phyloP scores from a whole-genome alignment of 139 green algal genomes.

The Eudorina sp. region DNA sequence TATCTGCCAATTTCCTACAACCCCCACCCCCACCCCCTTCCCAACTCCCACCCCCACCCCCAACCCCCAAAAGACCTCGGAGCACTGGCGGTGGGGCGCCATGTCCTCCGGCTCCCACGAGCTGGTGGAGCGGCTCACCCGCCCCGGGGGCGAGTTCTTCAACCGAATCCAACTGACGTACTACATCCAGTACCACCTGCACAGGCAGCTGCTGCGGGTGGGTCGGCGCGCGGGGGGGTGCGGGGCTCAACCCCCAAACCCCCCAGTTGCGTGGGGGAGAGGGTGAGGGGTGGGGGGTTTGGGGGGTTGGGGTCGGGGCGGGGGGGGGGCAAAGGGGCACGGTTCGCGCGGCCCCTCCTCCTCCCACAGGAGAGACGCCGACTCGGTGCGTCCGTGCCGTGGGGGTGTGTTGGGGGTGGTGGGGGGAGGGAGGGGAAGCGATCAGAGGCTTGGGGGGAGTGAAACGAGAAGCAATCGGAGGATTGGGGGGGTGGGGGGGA shows the following conservation, averaged over 20 bases:
- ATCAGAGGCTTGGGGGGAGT: no score
- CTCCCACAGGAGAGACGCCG: no score
- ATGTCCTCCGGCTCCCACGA: slow-evolving; percentile 65
- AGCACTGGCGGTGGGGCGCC: slow-evolving; percentile 94
- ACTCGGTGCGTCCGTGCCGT: no score
- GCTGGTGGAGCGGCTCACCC: slow-evolving; percentile 72
- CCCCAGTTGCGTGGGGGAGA: neutral
- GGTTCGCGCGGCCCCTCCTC: no score
- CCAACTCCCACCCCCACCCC: neutral
- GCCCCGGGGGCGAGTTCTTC: slow-evolving; percentile 50
- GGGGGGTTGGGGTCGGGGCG: no score
- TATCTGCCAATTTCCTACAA: no score
- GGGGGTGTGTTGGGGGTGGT: no score
- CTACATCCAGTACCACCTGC: slow-evolving; percentile 94
- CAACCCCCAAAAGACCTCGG: slow-evolving; percentile 63
- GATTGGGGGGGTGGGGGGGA: no score
- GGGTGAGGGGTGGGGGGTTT: neutral
- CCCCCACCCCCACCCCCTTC: neutral
- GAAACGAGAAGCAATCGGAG: no score
- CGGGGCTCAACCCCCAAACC: no score
- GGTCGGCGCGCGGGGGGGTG: neutral
- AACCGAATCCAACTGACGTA: slow-evolving; percentile 71
- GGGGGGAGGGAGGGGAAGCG: no score
- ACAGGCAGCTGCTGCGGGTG: slow-evolving; percentile 82
- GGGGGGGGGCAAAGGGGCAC: no score